phyloP scores from a whole-genome alignment of 768 basidiomycete species.

The Suillus americanus region DNA sequence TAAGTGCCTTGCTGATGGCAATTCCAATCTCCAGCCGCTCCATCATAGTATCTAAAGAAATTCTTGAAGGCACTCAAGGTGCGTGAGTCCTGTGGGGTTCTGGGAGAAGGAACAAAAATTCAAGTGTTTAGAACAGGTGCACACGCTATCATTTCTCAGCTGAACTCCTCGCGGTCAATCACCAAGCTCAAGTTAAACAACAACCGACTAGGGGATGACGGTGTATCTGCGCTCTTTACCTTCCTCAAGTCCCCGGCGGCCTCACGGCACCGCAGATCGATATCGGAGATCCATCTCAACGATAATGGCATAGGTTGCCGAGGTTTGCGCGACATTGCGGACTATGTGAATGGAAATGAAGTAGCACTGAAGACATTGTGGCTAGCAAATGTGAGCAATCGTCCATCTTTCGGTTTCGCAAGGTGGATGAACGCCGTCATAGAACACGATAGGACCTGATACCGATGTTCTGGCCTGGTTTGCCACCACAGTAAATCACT shows the following conservation, averaged over 20 bases:
- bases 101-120: neutral
- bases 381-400: slow-evolving; percentile 52
- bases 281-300: slow-evolving; percentile 58
- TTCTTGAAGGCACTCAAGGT: slow-evolving; percentile 1
- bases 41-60: neutral
- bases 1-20: neutral
- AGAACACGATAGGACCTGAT: slow-evolving; percentile 44
- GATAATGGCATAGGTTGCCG: slow-evolving; percentile 52
- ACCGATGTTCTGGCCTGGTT: slow-evolving; percentile 37
- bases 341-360: slow-evolving; percentile 49
- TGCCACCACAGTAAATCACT: slow-evolving; percentile 51
- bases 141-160: slow-evolving; percentile 46
- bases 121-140: slow-evolving; percentile 43
- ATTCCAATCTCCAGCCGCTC: neutral
- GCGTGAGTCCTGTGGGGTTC: neutral
- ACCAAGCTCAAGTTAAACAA: slow-evolving; percentile 54
- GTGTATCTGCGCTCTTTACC: slow-evolving; percentile 50
- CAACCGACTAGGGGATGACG: slow-evolving; percentile 58
- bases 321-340: slow-evolving; percentile 50
- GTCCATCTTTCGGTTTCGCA: neutral
- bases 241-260: slow-evolving; percentile 46
- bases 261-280: slow-evolving; percentile 36
- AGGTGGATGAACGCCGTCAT: slow-evolving; percentile 22
- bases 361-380: slow-evolving; percentile 43
- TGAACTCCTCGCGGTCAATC: slow-evolving; percentile 42